Evolutionary conservation across 176 grass and related monocot genomes (phyloP), one percentile per base, ranked within the genome.

Genomic region (Melocanna baccifera): DNA sequence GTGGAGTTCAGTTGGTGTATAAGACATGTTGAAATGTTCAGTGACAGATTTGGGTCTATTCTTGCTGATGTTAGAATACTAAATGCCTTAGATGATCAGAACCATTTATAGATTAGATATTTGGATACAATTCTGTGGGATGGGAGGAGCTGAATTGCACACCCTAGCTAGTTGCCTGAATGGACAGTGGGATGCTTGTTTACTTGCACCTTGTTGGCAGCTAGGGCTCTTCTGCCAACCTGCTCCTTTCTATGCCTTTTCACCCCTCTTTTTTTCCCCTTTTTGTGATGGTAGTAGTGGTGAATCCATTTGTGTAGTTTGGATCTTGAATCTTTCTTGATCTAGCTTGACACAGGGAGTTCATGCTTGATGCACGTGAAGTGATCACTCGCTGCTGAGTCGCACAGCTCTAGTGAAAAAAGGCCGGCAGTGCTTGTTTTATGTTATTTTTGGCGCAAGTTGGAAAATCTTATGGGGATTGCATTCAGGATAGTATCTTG

Each of bases 261-360:
- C 19, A 40, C 1, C 40, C 14, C 29, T 67, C 3, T 26, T 37
- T 19, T 19, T 40, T 6, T 7, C 25, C 26, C n/a, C 10, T 12
- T 29, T 46, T 26, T 76, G 36, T 28, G 22, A 63, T 71, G 40
- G n/a, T 52, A 50, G 23, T 41, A 50, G 30, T 2, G 23, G 43
- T 83, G 72, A 83, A 77, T 52, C 45, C 68, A 73, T 12, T 40
- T 52, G 29, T 77, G 72, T 62, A 28, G 64, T 82, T 81, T 86
- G 83, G 83, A 77, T 86, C 78, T 80, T 86, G 78, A 86, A 86
- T 86, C 88, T 81, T 89, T 77, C 88, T 81, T 86, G 78, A 82
- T 90, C 83, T 77, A 47, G 71, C 64, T 81, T 88, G 63, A 76
- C 50, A 81, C 77, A 85, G 61, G 51, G 61, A 61, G 69, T 26